Conservation (phyloP, 2,329 filamentous ascomycete species). For the Ophiostoma ips region DNA sequence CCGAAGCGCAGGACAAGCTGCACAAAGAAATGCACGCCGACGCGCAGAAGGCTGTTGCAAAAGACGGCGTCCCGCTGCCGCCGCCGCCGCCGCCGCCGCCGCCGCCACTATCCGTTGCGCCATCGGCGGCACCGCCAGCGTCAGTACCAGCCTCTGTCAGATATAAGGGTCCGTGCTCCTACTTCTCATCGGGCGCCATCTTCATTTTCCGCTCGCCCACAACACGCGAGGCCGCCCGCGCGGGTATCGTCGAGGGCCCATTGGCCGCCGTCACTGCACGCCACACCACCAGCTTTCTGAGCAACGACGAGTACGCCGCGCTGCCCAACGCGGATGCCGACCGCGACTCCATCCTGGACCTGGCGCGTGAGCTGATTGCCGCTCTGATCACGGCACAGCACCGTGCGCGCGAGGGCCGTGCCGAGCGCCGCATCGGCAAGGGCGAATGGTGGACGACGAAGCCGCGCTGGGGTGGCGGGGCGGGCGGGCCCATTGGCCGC, state of each 20-base stretch:
- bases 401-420: slow-evolving; percentile 41
- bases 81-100: background rate
- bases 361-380: slow-evolving; percentile 46
- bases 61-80: background rate
- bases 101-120: background rate
- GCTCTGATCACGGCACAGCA: slow-evolving; percentile 51
- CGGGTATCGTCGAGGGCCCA: slow-evolving; percentile 47
- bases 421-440: slow-evolving; percentile 42
- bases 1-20: background rate
- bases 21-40: background rate
- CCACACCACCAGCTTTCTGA: slow-evolving; percentile 35
- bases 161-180: slow-evolving; percentile 26
- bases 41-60: background rate
- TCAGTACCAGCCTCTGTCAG: background rate
- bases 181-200: slow-evolving; percentile 43
- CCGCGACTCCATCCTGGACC: slow-evolving; percentile 44
- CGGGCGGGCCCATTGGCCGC: slow-evolving; percentile 47
- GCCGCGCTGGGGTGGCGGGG: slow-evolving; percentile 48
- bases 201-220: slow-evolving; percentile 47
- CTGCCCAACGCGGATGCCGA: slow-evolving; percentile 12
- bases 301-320: background rate
- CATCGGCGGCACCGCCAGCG: background rate
- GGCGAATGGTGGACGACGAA: slow-evolving; percentile 48
- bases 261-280: slow-evolving; percentile 46
- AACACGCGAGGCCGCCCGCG: slow-evolving; percentile 45